These are phyloP conservation scores for Opeltia flavorubescens DNA, from an alignment of 495 filamentous ascomycete species.

Conservation along the genomic window DNA sequence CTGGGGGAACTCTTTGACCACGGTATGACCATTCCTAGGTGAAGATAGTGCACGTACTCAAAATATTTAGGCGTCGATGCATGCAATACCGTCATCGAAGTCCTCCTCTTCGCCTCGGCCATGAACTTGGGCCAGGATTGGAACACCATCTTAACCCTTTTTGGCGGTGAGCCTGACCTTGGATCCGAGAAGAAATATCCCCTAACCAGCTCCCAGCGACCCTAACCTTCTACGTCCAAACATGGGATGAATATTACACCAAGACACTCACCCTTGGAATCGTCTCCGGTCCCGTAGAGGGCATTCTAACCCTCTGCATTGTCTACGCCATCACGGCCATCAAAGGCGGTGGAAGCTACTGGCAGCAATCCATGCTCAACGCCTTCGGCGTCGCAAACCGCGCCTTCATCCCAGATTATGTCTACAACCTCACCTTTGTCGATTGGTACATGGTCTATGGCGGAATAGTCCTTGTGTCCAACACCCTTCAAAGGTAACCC, in stretches of 20 bases:
- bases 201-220: slow-evolving; percentile 33
- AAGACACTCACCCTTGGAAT: slow-evolving; percentile 86
- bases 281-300: slow-evolving; percentile 90
- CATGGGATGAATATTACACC: slow-evolving; percentile 98
- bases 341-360: slow-evolving; percentile 79
- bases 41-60: slow-evolving; percentile 8
- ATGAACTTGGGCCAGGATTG: slow-evolving; percentile 91
- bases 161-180: slow-evolving; percentile 57
- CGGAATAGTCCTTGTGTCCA: slow-evolving; percentile 65
- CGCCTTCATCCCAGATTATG: slow-evolving; percentile 46
- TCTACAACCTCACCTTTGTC: slow-evolving; percentile 72
- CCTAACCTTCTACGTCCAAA: slow-evolving; percentile 93
- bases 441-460: slow-evolving; percentile 94
- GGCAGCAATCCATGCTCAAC: slow-evolving; percentile 67
- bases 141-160: slow-evolving; percentile 72
- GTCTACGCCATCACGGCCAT: slow-evolving; percentile 79
- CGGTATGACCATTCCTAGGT: slow-evolving; percentile 31
- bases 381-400: slow-evolving; percentile 53
- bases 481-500: slow-evolving; percentile 53
- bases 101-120: slow-evolving; percentile 74
- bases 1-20: slow-evolving; percentile 96
- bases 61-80: slow-evolving; percentile 61
- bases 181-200: background rate
- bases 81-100: slow-evolving; percentile 86
- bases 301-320: slow-evolving; percentile 66